Evolutionary conservation across 2,329 filamentous ascomycete genomes (phyloP), one percentile per base, ranked within the genome.

Genomic region (Zopfia rhizophila): DNA sequence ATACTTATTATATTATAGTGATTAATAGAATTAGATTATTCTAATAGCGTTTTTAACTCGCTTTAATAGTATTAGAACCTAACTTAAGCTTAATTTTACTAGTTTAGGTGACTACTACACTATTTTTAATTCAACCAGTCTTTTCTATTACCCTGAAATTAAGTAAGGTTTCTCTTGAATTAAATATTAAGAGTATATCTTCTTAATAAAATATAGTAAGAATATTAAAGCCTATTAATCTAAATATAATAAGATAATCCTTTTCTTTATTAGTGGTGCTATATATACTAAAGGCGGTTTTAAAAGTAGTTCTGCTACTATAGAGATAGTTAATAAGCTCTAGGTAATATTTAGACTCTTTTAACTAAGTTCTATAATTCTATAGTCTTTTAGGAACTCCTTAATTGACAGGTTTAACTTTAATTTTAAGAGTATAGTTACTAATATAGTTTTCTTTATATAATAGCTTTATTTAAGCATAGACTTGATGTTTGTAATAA

Each of bases 321-420:
- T 11, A 6, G 17, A 43, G 16, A 81, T 81, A 3, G 88, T 87
- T 0, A 72, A 86, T 41, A 74, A 79, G 14, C 72, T 91, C 45
- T 91, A 87, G 87, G 75, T 80, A 41, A 86, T 85, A 51, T 90
- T 90, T 65, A 87, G 87, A 3, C 83, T 86, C 4, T 8, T 14
- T 13, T 58, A 65, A 22, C 56, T 69, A 11, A 73, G 69, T 23
- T 74, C 69, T 27, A 69, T 68, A 1, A 73, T 73, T 7, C 76
- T 81, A 47, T 82, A 88, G 7, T 88, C 88, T 1, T 90, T 90
- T 64, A 84, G 85, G 44, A 69, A 72, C 10, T 82, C 84, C 11
- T 76, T 82, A 3, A 73, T 91, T 30, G 87, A 91, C 65, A 88
- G 88, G 3, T 90, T 91, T 65, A 87, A 91, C 70, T 83, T 90